A percentile compares a stretch with the other conserved stretches of the same genome.
Evolutionary conservation across 2,329 filamentous ascomycete genomes (phyloP).

Genomic region (Claviceps sp.): DNA sequence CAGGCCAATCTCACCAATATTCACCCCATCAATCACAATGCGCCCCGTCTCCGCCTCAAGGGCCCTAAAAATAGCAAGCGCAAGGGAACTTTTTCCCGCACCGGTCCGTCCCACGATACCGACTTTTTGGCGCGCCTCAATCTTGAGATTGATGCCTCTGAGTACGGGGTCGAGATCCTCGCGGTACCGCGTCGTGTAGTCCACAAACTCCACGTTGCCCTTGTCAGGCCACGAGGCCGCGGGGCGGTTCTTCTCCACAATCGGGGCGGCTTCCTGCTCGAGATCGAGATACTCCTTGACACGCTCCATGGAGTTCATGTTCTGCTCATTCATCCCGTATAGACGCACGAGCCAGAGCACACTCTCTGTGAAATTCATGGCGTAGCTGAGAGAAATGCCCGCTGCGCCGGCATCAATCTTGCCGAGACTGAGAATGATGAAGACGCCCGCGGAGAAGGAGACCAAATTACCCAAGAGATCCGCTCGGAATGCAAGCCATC

Average conservation of each 20-base stretch:
- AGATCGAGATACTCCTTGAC: constrained; percentile 96
- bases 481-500: constrained; percentile 89
- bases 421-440: constrained; percentile 74
- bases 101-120: constrained; percentile 93
- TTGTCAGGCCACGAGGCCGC: constrained; percentile 70
- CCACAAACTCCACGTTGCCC: constrained; percentile 75
- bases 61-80: constrained; percentile 83
- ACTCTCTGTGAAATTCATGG: constrained; percentile 93
- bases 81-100: constrained; percentile 90
- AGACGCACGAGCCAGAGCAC: constrained; percentile 91
- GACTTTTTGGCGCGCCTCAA: constrained; percentile 78
- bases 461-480: constrained; percentile 85
- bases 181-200: constrained; percentile 83
- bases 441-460: constrained; percentile 83
- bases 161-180: constrained; percentile 79
- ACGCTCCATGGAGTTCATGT: constrained; percentile 98
- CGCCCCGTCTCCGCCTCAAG: constrained; percentile 82
- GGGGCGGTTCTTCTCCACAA: constrained; percentile 69
- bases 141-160: constrained; percentile 72
- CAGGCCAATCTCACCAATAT: constrained; percentile 82
- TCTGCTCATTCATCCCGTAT: constrained; percentile 93
- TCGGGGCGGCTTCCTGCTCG: constrained; percentile 74
- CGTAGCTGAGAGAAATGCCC: constrained; percentile 88
- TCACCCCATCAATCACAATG: constrained; percentile 82
- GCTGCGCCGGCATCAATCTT: constrained; percentile 81